Percentiles rank a stretch among this genome's conserved stretches.
Evolutionary conservation across 495 filamentous ascomycete genomes (phyloP).

Genomic region (Trichoderma virens): DNA sequence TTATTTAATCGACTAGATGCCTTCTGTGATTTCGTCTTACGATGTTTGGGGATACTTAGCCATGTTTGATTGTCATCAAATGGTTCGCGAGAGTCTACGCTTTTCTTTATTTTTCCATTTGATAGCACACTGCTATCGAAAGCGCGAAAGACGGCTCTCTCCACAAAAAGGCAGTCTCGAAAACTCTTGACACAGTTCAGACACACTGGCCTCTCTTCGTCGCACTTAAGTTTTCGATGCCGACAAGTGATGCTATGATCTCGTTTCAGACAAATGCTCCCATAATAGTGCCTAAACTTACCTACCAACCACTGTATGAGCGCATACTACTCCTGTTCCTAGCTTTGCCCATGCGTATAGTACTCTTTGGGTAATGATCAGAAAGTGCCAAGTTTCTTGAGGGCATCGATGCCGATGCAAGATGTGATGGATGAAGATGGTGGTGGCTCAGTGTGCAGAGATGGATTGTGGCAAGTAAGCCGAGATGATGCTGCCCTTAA

Average conservation of each 20-base stretch:
- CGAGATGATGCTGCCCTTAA: not conserved
- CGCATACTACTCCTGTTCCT: not conserved
- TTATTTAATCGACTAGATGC: too few species aligned
- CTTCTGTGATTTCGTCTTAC: too few species aligned
- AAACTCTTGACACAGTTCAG: not conserved
- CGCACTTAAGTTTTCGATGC: not conserved
- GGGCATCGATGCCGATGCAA: not conserved
- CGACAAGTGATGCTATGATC: not conserved
- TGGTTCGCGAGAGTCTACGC: not conserved
- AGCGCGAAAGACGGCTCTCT: not conserved
- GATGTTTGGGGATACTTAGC: not conserved
- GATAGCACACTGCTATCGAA: not conserved
- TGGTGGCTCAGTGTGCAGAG: not conserved
- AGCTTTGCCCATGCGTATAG: not conserved
- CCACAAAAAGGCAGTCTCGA: not conserved
- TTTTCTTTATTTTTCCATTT: not conserved
- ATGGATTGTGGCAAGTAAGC: not conserved
- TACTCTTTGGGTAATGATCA: not conserved
- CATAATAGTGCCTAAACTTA: not conserved
- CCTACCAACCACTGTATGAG: slow-evolving; percentile 1
- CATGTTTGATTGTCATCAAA: not conserved
- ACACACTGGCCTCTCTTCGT: not conserved
- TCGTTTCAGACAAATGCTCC: not conserved
- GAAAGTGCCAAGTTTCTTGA: not conserved
- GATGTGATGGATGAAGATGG: not conserved